Evolutionary conservation across 768 basidiomycete genomes (phyloP).

Genomic region (Leccinum ochraceum): DNA sequence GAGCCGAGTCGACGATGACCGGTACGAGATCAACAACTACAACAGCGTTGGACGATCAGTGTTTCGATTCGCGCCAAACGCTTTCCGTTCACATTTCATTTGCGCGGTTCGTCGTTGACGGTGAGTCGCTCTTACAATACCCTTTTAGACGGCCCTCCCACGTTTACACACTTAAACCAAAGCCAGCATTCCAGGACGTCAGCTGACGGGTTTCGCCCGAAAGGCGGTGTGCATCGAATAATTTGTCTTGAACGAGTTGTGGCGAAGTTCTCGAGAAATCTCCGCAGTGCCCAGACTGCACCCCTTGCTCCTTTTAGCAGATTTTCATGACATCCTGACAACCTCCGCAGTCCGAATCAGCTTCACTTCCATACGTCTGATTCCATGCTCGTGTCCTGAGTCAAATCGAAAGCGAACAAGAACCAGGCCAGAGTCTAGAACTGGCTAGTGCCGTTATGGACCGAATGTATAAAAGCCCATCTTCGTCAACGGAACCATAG

Average conservation of each 20-base stretch:
- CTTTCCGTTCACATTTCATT: conserved; percentile 36
- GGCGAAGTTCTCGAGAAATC: no score
- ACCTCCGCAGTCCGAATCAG: no score
- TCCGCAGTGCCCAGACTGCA: no score
- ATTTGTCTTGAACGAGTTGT: no score
- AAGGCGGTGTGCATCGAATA: no score
- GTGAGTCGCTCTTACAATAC: conserved; percentile 6
- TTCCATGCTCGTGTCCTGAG: not conserved
- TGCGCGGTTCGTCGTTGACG: conserved; percentile 49
- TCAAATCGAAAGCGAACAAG: not conserved
- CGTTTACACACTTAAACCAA: no score
- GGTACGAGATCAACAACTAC: conserved; percentile 29
- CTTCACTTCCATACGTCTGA: no score
- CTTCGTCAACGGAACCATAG: not conserved
- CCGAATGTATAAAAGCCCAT: not conserved
- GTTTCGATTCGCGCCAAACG: conserved; percentile 33
- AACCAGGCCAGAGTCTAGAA: not conserved
- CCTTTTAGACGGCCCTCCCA: no score
- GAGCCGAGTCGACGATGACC: conserved; percentile 29
- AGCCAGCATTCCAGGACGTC: no score
- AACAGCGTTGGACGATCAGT: conserved; percentile 28
- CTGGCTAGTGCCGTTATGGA: not conserved
- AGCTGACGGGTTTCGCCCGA: no score
- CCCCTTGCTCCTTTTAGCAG: no score
- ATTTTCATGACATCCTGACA: no score